Percentiles rank a stretch among this genome's conserved stretches.
Evolutionary conservation across 2,329 filamentous ascomycete genomes (phyloP).

Genomic region (Talaromyces sp.): DNA sequence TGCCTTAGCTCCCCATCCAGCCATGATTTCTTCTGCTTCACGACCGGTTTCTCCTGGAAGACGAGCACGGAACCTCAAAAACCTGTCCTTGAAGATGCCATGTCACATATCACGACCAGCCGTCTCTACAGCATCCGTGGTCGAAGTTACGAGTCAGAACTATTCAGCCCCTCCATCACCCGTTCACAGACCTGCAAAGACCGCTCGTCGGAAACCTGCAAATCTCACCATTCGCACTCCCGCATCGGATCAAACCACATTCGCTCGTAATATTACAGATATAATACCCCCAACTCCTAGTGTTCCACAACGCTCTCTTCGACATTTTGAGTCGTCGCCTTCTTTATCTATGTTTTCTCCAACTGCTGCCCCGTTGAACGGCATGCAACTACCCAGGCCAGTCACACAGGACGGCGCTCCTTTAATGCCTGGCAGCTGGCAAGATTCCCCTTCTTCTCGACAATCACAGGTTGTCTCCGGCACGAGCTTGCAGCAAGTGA

Average conservation of each 20-base stretch:
- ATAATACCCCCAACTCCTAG: constrained; percentile 54
- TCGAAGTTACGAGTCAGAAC: constrained; percentile 36
- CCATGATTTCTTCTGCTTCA: constrained; percentile 5
- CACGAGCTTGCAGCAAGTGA: constrained; percentile 36
- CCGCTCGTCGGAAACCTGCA: constrained; percentile 52
- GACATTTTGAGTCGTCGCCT: constrained; percentile 59
- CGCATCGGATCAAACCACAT: constrained; percentile 43
- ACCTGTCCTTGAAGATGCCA: constrained; percentile 58
- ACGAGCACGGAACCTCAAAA: constrained; percentile 57
- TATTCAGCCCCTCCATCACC: constrained; percentile 53
- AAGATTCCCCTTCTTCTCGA: constrained; percentile 23
- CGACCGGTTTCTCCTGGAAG: constrained; percentile 32
- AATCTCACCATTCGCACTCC: constrained; percentile 57
- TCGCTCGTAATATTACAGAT: constrained; percentile 44
- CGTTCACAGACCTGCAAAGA: constrained; percentile 51
- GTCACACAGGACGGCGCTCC: constrained; percentile 29
- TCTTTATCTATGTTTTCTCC: constrained; percentile 52
- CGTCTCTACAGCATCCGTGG: constrained; percentile 46
- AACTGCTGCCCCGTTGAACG: constrained; percentile 44
- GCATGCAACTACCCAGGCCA: constrained; percentile 47
- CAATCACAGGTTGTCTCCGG: constrained; percentile 17
- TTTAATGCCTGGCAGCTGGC: constrained; percentile 25
- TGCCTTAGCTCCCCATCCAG: constrained; percentile 17
- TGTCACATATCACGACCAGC: constrained; percentile 43
- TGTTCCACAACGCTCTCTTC: constrained; percentile 43